Evolutionary conservation across 1,139 yeast genomes (phyloP), one percentile per base, ranked within the genome.

Genomic region (Scheffersomyces cryptocercus): DNA sequence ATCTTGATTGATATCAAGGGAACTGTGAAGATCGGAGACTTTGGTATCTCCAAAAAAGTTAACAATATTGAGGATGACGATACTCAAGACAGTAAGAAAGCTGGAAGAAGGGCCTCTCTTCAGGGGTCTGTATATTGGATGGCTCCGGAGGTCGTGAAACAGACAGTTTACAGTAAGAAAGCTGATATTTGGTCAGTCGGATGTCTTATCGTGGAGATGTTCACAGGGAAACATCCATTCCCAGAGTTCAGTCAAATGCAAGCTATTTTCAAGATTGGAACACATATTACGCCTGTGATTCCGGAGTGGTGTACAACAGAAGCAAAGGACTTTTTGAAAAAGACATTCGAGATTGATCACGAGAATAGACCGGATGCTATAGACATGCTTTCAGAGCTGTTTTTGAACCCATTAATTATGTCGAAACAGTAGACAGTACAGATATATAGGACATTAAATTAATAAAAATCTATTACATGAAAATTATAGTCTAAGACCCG

Each of bases 131-230:
- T 90, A 0, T 91, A 85, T 59, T 91, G 98, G 98, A 91, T 91
- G 98, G 97, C 97, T 0, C 98, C 98, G 0, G 98, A 91, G 61
- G 97, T 91, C 11, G 97, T 90, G 11, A 88, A 88, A 57, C 97
- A 90, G 59, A 84, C 89, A 1, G 88, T 93, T 0, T 88, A 89
- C 46, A 90, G 97, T 4, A 82, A 86, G 40, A 88, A 88, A 60
- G 96, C 96, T 0, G 98, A 91, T 62, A 89, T 91, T 28, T 91
- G 98, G 98, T 88, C 96, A 0, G 87, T 91, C 4, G 98, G 97
- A 0, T 89, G 97, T 62, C 75, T 91, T 29, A 80, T 90, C 14
- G 84, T 91, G 28, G 98, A 91, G 63, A 91, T 91, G 97, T 87
- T 87, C 59, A 88, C 97, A 0, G 97, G 97, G 3, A 82, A 84